These are phyloP conservation scores for Stemphylium vesicarium DNA, from an alignment of 2,329 filamentous ascomycete genomes.

Conservation along the genomic window DNA sequence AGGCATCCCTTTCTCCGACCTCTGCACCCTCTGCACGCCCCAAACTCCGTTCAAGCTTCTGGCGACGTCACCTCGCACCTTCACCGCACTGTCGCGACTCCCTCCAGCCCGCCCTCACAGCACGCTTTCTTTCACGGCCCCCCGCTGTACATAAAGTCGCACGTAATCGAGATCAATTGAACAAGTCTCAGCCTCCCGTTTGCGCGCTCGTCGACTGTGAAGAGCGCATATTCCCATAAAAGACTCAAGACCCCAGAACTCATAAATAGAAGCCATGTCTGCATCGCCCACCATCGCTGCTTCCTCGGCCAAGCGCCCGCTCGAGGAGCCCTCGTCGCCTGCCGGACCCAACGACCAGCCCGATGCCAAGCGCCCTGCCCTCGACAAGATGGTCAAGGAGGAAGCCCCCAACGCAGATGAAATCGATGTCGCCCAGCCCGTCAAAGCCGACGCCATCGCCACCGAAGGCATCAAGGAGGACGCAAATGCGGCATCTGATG, in stretches of 20 bases:
- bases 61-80: constrained; percentile 44
- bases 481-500: constrained; percentile 29
- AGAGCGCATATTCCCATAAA: constrained; percentile 28
- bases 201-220: constrained; percentile 41
- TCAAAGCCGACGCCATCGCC: constrained; percentile 43
- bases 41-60: constrained; percentile 41
- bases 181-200: constrained; percentile 37
- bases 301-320: constrained; percentile 84
- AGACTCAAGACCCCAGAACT: constrained; percentile 25
- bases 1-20: constrained; percentile 37
- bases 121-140: constrained; percentile 88
- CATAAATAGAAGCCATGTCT: constrained; percentile 51
- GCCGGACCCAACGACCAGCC: constrained; percentile 91
- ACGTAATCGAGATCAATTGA: constrained; percentile 52
- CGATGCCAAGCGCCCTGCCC: constrained; percentile 93
- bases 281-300: constrained; percentile 56
- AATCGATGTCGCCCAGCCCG: constrained; percentile 49
- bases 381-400: constrained; percentile 87
- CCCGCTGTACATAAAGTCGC: constrained; percentile 69
- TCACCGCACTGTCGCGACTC: constrained; percentile 39
- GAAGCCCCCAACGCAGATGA: constrained; percentile 58
- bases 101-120: constrained; percentile 65
- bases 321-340: constrained; percentile 96
- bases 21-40: constrained; percentile 43
- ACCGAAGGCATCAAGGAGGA: constrained; percentile 42